Evolutionary conservation across 2,329 filamentous ascomycete genomes (phyloP), one percentile per base, ranked within the genome.

Genomic region (Diaporthe longicolla): DNA sequence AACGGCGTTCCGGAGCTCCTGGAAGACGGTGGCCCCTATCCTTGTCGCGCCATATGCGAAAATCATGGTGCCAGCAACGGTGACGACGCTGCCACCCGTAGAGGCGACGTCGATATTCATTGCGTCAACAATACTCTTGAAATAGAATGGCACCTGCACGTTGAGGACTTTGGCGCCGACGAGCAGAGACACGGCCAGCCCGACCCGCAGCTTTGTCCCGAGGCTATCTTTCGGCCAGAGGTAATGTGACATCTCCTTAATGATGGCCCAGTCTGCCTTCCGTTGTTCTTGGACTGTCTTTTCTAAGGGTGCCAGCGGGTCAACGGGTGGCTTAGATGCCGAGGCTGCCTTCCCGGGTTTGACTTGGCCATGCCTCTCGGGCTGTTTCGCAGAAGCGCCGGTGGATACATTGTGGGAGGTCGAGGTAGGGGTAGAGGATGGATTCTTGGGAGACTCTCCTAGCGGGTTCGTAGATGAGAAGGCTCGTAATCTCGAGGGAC

Each of bases 101-200:
- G 93, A 89, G n/a, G 91, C 89, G 81, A 98, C 92, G 83, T 99
- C 97, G 78, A 99, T 90, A 82, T 99, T 99, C 95, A 99, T 98
- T 26, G 94, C 92, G 83, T 99, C 97, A 55, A 99, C 94, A 77
- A 99, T 98, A 83, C 87, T 95, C 87, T 98, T 98, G 87, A 99
- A 99, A 87, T 98, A 99, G 82, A 99, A 99, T 0, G 97, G 97
- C 61, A 99, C 95, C 85, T 99, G 95, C 21, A 99, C 97, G 83
- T 98, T 99, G 80, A 99, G 87, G 65, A 97, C 91, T 88, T 99
- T 99, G 81, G 95, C 95, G 74, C 95, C 94, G 29, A 99, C 85
- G 50, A 99, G 88, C 76, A 99, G 85, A 10, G 89, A 91, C 4
- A 99, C 89, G n/a, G 96, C 95, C 63, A 97, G 85, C 15, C 93